Base-by-base conservation (phyloP, 139 green algal genomes). In the Zygnema cylindricum region DNA sequence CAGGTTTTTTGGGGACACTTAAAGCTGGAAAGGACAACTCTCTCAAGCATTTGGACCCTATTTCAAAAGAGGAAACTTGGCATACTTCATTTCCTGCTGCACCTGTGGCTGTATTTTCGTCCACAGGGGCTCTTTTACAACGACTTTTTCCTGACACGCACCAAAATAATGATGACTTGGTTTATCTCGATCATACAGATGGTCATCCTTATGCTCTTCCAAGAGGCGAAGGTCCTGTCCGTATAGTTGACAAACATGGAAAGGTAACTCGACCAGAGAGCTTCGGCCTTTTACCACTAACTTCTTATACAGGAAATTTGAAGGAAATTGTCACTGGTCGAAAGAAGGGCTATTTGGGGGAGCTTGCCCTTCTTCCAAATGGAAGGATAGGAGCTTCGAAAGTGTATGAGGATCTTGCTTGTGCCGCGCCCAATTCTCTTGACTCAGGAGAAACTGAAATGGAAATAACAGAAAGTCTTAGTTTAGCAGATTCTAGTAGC, bases 101-200 rank as follows among this genome's bases (percentile, higher is more conserved):
- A 2, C 95, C 96, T 1, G 86, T 96, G 0, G 91, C 90, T 0
- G 96, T 93, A 0, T 96, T 95, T 77, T 43, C 32, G 21, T 54
- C 81, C 11, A 76, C 79, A 32, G 86, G 86, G 22, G 41, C 21
- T 39, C 42, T 89, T 25, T 49, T 89, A 7, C 36, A 69, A 2
- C 42, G 79, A 21, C 83, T 89, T 38, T 3, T 86, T 38, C 83
- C 71, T 38, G 54, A 87, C 41, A n/a, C n/a, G n/a, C n/a, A n/a
- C n/a, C 39, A n/a, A 38, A 71, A 55, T 25, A 30, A 23, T 0
- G 84, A 83, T 36, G 25, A 92, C 55, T 2, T 91, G 32, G 86
- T 86, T n/a, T 54, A 39, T 0, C 77, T 93, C 40, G 77, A 33
- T 11, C 84, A 43, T 69, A 88, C 42, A 94, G 87, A 63, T 55